Evolutionary conservation across 177 flowering plant species (phyloP).

Genomic region (Vitis hybrid): DNA sequence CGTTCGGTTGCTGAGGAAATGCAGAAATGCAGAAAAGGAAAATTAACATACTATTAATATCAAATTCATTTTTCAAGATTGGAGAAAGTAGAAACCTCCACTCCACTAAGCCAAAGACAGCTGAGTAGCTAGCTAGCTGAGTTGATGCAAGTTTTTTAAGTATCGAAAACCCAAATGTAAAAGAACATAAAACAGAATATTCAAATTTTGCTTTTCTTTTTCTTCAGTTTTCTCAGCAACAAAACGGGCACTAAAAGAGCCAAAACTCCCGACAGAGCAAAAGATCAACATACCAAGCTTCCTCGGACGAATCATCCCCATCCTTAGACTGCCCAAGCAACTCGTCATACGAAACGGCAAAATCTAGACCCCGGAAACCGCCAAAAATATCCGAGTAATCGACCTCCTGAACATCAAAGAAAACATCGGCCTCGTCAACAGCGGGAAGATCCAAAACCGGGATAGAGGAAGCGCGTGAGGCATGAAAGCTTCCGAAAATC

Average conservation of each 20-base stretch:
- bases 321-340: conserved; percentile 32
- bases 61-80: no score
- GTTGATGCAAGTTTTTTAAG: no score
- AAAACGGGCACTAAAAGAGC: neutral
- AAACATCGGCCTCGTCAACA: conserved; percentile 32
- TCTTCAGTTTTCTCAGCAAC: neutral
- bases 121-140: no score
- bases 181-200: no score
- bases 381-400: conserved; percentile 79
- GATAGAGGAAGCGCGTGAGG: conserved; percentile 58
- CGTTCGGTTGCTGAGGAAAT: no score
- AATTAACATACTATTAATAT: no score
- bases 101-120: no score
- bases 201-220: no score
- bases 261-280: neutral
- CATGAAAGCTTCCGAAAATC: conserved; percentile 66
- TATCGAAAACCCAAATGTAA: no score
- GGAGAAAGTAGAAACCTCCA: no score
- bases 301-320: conserved; percentile 44
- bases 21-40: no score
- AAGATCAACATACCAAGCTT: conserved; percentile 48
- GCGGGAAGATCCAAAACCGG: conserved; percentile 78
- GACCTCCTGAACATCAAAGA: conserved; percentile 42
- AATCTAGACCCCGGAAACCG: conserved; percentile 45
- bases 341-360: conserved; percentile 55